Evolutionary conservation across 495 filamentous ascomycete species (phyloP), one percentile per base, ranked within the genome.

Genomic region (Penicillium egyptiacum): DNA sequence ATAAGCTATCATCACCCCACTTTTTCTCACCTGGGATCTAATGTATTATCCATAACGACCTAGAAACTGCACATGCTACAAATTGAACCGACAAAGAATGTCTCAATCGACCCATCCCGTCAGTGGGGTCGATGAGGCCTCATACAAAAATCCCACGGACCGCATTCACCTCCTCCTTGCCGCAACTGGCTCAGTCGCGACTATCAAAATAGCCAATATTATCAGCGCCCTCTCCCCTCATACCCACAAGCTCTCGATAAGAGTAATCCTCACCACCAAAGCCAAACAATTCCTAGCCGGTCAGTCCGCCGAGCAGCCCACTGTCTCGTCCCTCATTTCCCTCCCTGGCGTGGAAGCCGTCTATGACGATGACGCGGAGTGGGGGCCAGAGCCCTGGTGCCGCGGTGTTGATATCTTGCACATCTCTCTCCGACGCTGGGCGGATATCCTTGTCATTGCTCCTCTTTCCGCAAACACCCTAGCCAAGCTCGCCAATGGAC

Each of bases 201-300:
- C 89, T 12, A 90, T 92, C 74, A 92, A 92, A 65, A 76, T 92
- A 49, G 86, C 86, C 7, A 75, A 78, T 53, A 89, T 92, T 50
- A 66, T 88, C 53, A 48, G 69, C 4, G 65, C 82, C 4, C 78
- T 92, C 4, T 73, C 77, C 47, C 47, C 66, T 8, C 66, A 83
- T 65, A 45, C 57, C n/a, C 72, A 75, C 50, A 54, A 35, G 26
- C 79, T 91, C 49, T 83, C 83, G 39, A 87, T 92, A 70, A 85
- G 86, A 31, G 67, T 92, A 55, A 69, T 92, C 46, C 77, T 92
- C 50, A 89, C 89, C 31, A 65, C 75, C 8, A 81, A 83, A 26
- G 85, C 89, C 8, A 68, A 78, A 35, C 72, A 79, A 14, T 92
- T 92, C 74, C 83, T 92, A 20, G 62, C 58, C 30, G 86, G 83